Conservation (phyloP, 495 filamentous ascomycete genomes). For the Cercophora sp. region DNA sequence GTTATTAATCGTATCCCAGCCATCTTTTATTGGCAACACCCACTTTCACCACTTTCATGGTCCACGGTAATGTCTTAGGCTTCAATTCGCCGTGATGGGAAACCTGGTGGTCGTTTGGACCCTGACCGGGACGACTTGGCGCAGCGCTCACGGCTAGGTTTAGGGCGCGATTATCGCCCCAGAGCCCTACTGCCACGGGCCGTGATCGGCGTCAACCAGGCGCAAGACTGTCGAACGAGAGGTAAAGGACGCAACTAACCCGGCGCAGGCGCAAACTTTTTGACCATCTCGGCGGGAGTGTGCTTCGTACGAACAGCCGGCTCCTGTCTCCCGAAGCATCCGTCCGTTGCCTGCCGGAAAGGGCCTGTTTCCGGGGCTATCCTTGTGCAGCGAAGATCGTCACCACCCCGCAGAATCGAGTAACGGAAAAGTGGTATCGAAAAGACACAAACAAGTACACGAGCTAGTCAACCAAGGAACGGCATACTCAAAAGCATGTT, state of each 20-base stretch:
- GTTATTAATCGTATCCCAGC: not conserved
- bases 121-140: no score
- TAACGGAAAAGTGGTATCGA: no score
- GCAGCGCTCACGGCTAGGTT: not conserved
- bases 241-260: no score
- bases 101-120: no score
- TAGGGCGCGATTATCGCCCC: not conserved
- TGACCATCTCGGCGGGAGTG: no score
- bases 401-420: not conserved
- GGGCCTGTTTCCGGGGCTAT: not conserved
- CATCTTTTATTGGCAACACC: not conserved
- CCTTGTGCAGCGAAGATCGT: not conserved
- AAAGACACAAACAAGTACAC: no score
- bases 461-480: no score
- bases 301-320: not conserved
- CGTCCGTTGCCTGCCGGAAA: constrained; percentile 3
- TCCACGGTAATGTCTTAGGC: no score
- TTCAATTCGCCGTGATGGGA: no score
- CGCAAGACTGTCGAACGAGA: no score
- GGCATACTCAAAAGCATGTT: no score
- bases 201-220: not conserved
- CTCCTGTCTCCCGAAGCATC: not conserved
- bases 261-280: not conserved
- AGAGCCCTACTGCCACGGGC: not conserved
- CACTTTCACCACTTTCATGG: no score